phyloP scores from a whole-genome alignment of 805 yeast genomes.

The Komagataella mondaviorum region DNA sequence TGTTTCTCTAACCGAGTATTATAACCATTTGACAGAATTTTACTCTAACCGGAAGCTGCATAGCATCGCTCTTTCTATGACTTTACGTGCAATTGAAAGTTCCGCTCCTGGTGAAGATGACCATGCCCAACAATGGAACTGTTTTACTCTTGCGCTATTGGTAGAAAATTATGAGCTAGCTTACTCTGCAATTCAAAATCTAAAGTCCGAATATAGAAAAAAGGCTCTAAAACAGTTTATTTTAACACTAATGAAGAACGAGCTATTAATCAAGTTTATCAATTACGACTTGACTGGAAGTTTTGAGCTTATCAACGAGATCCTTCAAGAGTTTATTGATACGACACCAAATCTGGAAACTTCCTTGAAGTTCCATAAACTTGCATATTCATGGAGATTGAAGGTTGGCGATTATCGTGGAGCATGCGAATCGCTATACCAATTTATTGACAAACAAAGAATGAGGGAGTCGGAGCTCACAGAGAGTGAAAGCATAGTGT shows the following conservation, averaged over 20 bases:
- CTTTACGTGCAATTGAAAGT: background rate
- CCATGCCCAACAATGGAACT: constrained; percentile 5
- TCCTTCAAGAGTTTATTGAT: constrained; percentile 20
- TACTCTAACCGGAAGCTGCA: constrained; percentile 18
- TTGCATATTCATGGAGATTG: constrained; percentile 36
- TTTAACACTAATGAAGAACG: constrained; percentile 21
- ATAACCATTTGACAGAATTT: constrained; percentile 21
- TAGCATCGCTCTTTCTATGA: constrained; percentile 16
- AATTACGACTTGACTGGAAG: constrained; percentile 30
- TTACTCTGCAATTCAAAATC: constrained; percentile 13
- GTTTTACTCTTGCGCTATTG: constrained; percentile 17
- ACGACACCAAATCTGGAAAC: constrained; percentile 11
- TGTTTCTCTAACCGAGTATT: constrained; percentile 19
- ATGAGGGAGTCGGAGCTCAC: constrained; percentile 1
- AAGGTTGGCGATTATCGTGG: constrained; percentile 37
- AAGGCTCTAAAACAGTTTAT: constrained; percentile 21
- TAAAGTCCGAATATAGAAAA: constrained; percentile 11
- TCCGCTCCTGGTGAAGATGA: constrained; percentile 7
- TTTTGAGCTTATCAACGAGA: constrained; percentile 24
- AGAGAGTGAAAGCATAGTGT: constrained; percentile 6
- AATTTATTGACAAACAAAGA: constrained; percentile 18
- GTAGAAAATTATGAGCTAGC: constrained; percentile 16
- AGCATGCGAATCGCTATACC: constrained; percentile 27
- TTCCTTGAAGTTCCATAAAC: constrained; percentile 30
- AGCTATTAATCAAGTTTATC: constrained; percentile 24